A percentile compares a stretch with the other conserved stretches of the same genome.
Conservation (phyloP, 1,139 yeast species). For the Pichia sp. region DNA sequence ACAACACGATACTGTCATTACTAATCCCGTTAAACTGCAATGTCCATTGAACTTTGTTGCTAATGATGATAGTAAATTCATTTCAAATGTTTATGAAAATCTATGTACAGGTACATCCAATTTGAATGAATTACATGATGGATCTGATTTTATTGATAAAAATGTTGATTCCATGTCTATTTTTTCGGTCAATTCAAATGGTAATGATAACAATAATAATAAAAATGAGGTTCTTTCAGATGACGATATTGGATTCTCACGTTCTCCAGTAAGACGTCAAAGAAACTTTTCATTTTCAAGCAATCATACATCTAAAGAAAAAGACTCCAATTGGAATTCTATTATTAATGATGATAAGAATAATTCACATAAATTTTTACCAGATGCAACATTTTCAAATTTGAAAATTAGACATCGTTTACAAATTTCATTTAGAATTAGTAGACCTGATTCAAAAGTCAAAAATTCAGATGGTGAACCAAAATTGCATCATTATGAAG, state of each 20-base stretch:
- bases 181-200: constrained; percentile 24
- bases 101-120: constrained; percentile 23
- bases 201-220: constrained; percentile 11
- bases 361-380: constrained; percentile 38
- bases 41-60: constrained; percentile 31
- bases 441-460: constrained; percentile 38
- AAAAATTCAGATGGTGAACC: constrained; percentile 45
- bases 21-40: constrained; percentile 32
- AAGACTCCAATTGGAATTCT: neutral
- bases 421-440: constrained; percentile 72
- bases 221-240: constrained; percentile 9
- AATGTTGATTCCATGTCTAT: constrained; percentile 23
- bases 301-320: neutral
- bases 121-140: constrained; percentile 22
- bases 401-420: constrained; percentile 69
- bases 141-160: constrained; percentile 8
- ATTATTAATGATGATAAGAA: neutral
- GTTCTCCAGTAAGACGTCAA: constrained; percentile 17
- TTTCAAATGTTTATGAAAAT: constrained; percentile 25
- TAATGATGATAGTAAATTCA: constrained; percentile 27
- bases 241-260: constrained; percentile 7
- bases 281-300: constrained; percentile 16
- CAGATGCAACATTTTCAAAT: constrained; percentile 65
- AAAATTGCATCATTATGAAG: constrained; percentile 78
- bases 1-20: constrained; percentile 28